Percentiles rank a stretch among this genome's conserved stretches.
Conservation (phyloP, 306 rosid genomes). For the Amphicarpaea edgeworthii region DNA sequence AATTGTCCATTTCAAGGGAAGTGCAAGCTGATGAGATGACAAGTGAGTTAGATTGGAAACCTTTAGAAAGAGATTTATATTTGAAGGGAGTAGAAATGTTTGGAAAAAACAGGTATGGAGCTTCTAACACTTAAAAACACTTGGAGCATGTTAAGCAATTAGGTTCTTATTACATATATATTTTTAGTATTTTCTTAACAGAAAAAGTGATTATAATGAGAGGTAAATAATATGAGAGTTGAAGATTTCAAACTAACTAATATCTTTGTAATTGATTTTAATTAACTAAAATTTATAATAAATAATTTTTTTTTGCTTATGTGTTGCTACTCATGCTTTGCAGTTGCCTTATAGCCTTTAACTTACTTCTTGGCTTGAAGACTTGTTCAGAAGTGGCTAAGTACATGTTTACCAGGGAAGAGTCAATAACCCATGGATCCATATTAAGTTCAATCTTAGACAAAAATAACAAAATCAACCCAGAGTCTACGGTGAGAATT, state of each 20-base stretch:
- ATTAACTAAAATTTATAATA: too few species aligned
- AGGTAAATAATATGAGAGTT: too few species aligned
- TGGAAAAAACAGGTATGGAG: conserved; percentile 80
- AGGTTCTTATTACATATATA: background rate
- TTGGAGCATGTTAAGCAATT: background rate
- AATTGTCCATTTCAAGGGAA: conserved; percentile 46
- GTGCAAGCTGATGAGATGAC: conserved; percentile 44
- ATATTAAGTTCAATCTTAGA: conserved; percentile 42
- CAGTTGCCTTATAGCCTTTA: conserved; percentile 88
- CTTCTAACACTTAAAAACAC: conserved; percentile 25
- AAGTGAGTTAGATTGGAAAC: conserved; percentile 65
- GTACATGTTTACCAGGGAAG: conserved; percentile 69
- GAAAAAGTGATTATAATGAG: too few species aligned
- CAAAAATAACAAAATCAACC: conserved; percentile 56
- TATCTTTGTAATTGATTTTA: too few species aligned
- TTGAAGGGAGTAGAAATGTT: conserved; percentile 86
- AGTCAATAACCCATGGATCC: conserved; percentile 41
- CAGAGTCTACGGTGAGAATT: conserved; percentile 58
- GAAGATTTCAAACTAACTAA: too few species aligned
- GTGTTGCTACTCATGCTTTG: conserved; percentile 37
- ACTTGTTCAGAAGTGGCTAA: conserved; percentile 79
- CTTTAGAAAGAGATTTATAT: conserved; percentile 75
- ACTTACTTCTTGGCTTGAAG: conserved; percentile 84
- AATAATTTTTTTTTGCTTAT: conserved; percentile 30
- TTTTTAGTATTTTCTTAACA: too few species aligned